A percentile compares a stretch with the other conserved stretches of the same genome.
Evolutionary conservation across 345 rosid species (phyloP).

Genomic region (Moricandia arvensis): DNA sequence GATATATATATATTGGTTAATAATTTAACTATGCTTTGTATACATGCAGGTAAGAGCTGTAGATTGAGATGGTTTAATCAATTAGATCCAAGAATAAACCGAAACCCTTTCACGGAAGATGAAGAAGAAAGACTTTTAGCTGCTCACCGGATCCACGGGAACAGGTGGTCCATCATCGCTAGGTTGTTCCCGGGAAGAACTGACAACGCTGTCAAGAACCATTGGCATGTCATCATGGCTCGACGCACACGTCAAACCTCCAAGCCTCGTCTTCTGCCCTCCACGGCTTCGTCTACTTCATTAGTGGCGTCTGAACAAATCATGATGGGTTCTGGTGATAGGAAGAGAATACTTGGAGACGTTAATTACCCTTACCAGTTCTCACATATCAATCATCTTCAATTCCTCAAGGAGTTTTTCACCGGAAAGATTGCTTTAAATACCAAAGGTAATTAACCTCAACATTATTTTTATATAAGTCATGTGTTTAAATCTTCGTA

Average conservation of each 20-base stretch:
- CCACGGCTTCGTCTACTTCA: conserved; percentile 22
- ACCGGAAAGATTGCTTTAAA: conserved; percentile 20
- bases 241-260: conserved; percentile 47
- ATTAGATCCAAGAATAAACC: conserved; percentile 83
- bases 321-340: conserved; percentile 20
- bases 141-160: conserved; percentile 83
- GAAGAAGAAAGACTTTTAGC: conserved; percentile 85
- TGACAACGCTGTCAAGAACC: conserved; percentile 96
- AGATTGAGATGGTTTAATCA: conserved; percentile 98
- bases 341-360: conserved; percentile 7
- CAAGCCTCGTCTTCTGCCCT: conserved; percentile 21
- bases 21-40: not conserved
- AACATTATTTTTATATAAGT: not conserved
- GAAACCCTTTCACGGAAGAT: conserved; percentile 84
- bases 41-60: conserved; percentile 74
- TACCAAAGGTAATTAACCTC: conserved; percentile 29
- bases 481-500: not conserved
- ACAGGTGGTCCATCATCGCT: conserved; percentile 86
- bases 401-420: conserved; percentile 32
- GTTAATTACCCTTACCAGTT: conserved; percentile 26
- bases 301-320: conserved; percentile 8
- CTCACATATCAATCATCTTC: conserved; percentile 35
- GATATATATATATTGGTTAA: not conserved
- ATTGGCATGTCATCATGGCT: conserved; percentile 97
- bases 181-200: conserved; percentile 87